Conservation (phyloP, 306 rosid genomes). For the Quercus agrifolia region DNA sequence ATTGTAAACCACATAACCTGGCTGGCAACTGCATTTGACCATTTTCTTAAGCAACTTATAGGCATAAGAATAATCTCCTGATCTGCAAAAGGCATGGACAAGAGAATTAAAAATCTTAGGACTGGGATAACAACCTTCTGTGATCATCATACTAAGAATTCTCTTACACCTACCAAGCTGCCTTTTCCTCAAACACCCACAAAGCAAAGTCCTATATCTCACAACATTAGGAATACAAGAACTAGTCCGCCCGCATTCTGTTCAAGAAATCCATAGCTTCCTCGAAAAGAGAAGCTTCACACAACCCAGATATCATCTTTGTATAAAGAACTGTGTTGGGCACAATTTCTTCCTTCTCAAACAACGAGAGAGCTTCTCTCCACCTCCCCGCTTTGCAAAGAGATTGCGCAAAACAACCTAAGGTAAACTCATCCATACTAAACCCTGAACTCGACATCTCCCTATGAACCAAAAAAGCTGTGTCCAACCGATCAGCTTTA, state of each 20-base stretch:
- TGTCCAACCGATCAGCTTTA: conserved; percentile 55
- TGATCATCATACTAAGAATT: conserved; percentile 76
- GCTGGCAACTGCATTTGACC: conserved; percentile 56
- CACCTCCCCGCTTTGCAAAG: conserved; percentile 65
- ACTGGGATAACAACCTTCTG: conserved; percentile 81
- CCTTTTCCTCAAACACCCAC: conserved; percentile 69
- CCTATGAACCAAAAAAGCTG: conserved; percentile 62
- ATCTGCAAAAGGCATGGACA: conserved; percentile 71
- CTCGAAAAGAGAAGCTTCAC: conserved; percentile 78
- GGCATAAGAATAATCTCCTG: conserved; percentile 63
- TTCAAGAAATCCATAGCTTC: conserved; percentile 68
- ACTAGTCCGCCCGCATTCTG: conserved; percentile 55
- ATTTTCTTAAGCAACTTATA: conserved; percentile 70
- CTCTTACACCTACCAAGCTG: conserved; percentile 83
- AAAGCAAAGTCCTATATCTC: conserved; percentile 61
- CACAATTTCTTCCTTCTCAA: conserved; percentile 54
- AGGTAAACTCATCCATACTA: conserved; percentile 56
- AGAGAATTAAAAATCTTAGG: conserved; percentile 69
- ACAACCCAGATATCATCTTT: conserved; percentile 77
- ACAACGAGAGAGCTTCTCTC: conserved; percentile 55
- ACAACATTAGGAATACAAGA: conserved; percentile 74
- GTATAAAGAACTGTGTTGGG: conserved; percentile 62
- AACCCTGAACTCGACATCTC: conserved; percentile 71
- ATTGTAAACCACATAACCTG: conserved; percentile 73
- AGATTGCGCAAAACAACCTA: conserved; percentile 56